Evolutionary conservation across 805 yeast species (phyloP), one percentile per base, ranked within the genome.

Genomic region (Nakazawaea anatomiae): DNA sequence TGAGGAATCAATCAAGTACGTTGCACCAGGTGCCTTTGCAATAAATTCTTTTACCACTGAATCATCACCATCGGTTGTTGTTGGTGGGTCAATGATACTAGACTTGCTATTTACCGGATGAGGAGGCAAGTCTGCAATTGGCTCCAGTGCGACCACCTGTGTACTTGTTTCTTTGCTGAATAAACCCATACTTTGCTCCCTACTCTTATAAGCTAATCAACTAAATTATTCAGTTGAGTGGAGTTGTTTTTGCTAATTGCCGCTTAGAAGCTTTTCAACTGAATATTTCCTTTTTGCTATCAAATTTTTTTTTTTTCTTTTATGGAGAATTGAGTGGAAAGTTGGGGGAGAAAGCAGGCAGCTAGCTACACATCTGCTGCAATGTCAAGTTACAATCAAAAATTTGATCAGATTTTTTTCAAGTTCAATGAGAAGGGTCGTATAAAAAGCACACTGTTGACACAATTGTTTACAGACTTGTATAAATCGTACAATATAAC

Each of bases 1-100:
- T 5, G 46, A 35, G 11, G 47, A 42, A 10, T 51, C 54, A 8
- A 51, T 51, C 9, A 44, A 38, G 35, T 51, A 51, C 11, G 44
- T 40, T 6, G 48, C 46, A 6, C 11, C 10, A 6, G 54, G 54
- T 12, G n/a, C 31, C 6, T 28, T 12, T 8, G 44, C 35, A 11
- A 51, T 35, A 32, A 51, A 51, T 28, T 49, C 39, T 27, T 10
- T 11, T n/a, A 38, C 8, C 31, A 14, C 6, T 14, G 49, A 10
- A 35, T 44, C 45, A 28, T 11, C 14, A 28, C 25, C 25, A 18
- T 41, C 27, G 3, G 10, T 36, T 10, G 32, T 28, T 28, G 11
- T n/a, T 27, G 48, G 38, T 7, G 47, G 28, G 7, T 48, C 39
- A 9, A 44, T 44, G 12, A 49, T 44, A 4, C 45, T 43, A 5